Percentiles rank a stretch among this genome's conserved stretches.
phyloP scores from a whole-genome alignment of 164 flowering plant species.

The Umbellularia californica region DNA sequence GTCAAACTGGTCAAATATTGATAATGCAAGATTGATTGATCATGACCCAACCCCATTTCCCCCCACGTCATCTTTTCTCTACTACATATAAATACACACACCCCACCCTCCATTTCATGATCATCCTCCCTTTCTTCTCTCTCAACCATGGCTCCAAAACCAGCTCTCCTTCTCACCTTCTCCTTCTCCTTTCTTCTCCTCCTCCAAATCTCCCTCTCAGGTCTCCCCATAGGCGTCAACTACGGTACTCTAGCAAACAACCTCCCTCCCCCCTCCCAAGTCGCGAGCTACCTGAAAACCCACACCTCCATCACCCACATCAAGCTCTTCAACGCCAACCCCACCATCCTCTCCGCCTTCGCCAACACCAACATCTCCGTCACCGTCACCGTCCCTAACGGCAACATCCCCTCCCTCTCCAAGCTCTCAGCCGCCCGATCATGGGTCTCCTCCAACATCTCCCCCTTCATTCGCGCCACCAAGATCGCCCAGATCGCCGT shows the following conservation, averaged over 20 bases:
- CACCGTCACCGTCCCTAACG: constrained; percentile 62
- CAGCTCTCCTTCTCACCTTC: background rate
- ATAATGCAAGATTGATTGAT: too few relatives aligned
- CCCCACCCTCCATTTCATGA: background rate
- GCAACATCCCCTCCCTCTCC: constrained; percentile 53
- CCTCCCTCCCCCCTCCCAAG: constrained; percentile 79
- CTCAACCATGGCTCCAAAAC: background rate
- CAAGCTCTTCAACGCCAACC: constrained; percentile 74
- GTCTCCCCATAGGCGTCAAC: constrained; percentile 72
- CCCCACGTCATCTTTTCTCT: too few relatives aligned
- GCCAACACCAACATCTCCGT: constrained; percentile 59
- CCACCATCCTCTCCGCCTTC: constrained; percentile 68
- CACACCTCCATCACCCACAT: constrained; percentile 63
- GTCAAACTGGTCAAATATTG: too few relatives aligned
- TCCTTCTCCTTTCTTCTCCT: constrained; percentile 5
- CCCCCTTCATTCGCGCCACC: constrained; percentile 65
- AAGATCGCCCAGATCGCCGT: constrained; percentile 47
- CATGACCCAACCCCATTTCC: too few relatives aligned
- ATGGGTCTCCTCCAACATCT: constrained; percentile 53
- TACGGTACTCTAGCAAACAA: constrained; percentile 79
- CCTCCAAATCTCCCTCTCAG: constrained; percentile 22
- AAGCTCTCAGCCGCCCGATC: constrained; percentile 29
- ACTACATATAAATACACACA: too few relatives aligned
- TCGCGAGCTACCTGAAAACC: constrained; percentile 62
- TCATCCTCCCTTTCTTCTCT: background rate